Evolutionary conservation across 306 rosid species (phyloP).

Genomic region (Vicia villosa): DNA sequence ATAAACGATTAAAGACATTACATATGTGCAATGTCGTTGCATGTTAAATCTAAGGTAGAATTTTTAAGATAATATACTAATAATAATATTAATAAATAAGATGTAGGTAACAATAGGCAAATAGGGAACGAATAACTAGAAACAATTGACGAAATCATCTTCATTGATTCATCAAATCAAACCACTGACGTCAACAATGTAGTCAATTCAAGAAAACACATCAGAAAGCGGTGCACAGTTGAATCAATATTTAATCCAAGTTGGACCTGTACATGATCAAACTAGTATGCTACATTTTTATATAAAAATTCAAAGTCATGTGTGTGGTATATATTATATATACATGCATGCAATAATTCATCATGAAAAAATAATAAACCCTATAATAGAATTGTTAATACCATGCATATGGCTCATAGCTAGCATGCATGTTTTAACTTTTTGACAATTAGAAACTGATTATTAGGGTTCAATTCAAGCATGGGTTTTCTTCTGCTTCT

Average conservation of each 20-base stretch:
- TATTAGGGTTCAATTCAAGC: neutral
- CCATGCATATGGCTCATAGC: neutral
- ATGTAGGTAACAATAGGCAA: neutral
- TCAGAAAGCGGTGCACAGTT: conserved; percentile 41
- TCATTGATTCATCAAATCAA: neutral
- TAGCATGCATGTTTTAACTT: neutral
- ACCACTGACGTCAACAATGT: conserved; percentile 25
- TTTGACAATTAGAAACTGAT: neutral
- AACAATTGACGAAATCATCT: conserved; percentile 11
- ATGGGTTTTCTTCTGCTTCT: conserved; percentile 46
- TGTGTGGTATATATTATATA: no score
- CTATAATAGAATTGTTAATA: neutral
- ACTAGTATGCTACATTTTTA: neutral
- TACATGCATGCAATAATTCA: neutral
- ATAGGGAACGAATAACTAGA: neutral
- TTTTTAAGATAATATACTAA: neutral
- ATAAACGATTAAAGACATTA: neutral
- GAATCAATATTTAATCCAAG: conserved; percentile 12
- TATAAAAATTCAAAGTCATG: neutral
- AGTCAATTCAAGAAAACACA: neutral
- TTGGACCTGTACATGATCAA: conserved; percentile 6
- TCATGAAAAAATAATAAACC: neutral
- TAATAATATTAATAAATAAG: neutral
- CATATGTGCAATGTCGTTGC: neutral
- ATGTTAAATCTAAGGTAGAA: neutral